Conservation (phyloP, 805 yeast genomes). For the Candida ascalaphidarum region DNA sequence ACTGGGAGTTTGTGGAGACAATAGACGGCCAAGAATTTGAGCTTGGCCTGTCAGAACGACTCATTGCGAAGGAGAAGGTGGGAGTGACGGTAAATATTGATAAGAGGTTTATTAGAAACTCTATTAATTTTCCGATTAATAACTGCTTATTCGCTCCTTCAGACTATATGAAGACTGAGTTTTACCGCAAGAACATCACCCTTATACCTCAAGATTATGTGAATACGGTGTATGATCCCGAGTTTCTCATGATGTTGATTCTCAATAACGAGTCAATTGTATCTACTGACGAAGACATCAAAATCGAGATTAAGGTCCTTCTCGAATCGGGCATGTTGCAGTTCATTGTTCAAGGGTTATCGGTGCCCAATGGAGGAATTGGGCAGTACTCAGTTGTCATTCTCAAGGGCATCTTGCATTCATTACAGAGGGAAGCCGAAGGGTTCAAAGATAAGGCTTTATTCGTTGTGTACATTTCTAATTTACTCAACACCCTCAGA, state of each 20-base stretch:
- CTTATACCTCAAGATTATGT: conserved; percentile 12
- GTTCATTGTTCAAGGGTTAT: conserved; percentile 38
- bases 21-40: conserved; percentile 33
- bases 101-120: conserved; percentile 39
- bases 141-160: conserved; percentile 1
- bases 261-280: conserved; percentile 62
- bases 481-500: conserved; percentile 29
- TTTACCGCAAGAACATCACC: conserved; percentile 12
- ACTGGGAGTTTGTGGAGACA: conserved; percentile 57
- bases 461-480: conserved; percentile 46
- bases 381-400: conserved; percentile 33
- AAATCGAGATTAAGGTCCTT: conserved; percentile 46
- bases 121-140: conserved; percentile 21
- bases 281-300: conserved; percentile 11
- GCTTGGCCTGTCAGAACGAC: conserved; percentile 37
- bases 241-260: conserved; percentile 54
- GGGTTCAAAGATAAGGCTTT: conserved; percentile 48
- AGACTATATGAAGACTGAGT: too few species aligned
- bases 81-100: conserved; percentile 45
- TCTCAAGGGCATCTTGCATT: conserved; percentile 34
- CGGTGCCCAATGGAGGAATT: conserved; percentile 19
- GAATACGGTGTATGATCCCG: conserved; percentile 50
- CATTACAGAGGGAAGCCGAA: conserved; percentile 27
- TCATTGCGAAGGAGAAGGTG: conserved; percentile 35
- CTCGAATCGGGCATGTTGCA: conserved; percentile 51